These are phyloP conservation scores for Loxodes magnus DNA, from an alignment of 73 alveolate species.

Conservation along the genomic window DNA sequence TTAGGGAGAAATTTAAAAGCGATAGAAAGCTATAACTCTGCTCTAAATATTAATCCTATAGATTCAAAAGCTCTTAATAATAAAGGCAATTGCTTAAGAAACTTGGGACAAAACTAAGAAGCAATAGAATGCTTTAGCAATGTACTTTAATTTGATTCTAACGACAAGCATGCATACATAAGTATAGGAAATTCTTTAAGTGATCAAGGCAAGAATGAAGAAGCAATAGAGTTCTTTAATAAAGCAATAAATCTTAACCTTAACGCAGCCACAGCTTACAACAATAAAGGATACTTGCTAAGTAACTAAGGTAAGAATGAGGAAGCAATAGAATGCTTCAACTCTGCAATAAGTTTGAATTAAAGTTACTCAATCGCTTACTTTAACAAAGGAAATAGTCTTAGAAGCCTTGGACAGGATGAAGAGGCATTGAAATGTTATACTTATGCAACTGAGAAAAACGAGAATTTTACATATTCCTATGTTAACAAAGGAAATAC, in stretches of 20 bases:
- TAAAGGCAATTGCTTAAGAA: not conserved
- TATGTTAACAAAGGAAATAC: not conserved
- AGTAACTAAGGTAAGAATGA: not conserved
- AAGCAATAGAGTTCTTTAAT: slow-evolving; percentile 1
- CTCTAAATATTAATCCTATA: not conserved
- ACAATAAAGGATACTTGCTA: slow-evolving; percentile 7
- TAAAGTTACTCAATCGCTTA: too few relatives aligned
- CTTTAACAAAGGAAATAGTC: not conserved
- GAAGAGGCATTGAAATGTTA: too few relatives aligned
- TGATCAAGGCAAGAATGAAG: not conserved
- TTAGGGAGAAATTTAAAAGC: not conserved
- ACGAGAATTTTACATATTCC: too few relatives aligned
- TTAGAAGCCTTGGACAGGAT: not conserved
- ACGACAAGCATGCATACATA: not conserved
- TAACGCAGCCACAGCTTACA: not conserved
- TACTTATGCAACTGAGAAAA: too few relatives aligned
- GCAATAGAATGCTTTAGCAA: slow-evolving; percentile 1
- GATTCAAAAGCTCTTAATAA: slow-evolving; percentile 3
- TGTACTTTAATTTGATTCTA: slow-evolving; percentile 12
- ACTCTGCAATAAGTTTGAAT: not conserved
- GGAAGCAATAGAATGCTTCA: not conserved
- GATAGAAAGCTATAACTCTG: not conserved
- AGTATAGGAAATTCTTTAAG: slow-evolving; percentile 5
- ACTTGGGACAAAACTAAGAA: not conserved
- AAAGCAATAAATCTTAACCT: slow-evolving; percentile 12